Base-by-base conservation (phyloP, 106 monocot genomes). In the Xerophyta viscosa region DNA sequence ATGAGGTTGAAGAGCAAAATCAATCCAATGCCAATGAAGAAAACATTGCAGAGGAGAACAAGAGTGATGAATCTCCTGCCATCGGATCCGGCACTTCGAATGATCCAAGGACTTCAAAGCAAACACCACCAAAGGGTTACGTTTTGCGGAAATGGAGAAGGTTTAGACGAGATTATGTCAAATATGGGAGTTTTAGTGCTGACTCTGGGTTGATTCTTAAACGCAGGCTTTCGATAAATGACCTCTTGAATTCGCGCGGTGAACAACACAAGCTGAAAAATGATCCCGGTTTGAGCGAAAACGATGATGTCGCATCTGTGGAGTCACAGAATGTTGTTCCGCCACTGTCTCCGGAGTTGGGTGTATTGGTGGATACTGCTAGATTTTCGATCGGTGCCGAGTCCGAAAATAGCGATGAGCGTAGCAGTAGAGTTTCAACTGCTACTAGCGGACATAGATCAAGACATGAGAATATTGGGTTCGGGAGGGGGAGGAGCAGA, bases 321-420 rank as follows among this genome's bases (percentile, higher is more conserved):
- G 72, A 77, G 22, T 71, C 69, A 2, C 52, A 39, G 15, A 65
- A 57, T 39, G 41, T 52, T 42, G 47, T 36, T 37, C 23, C n/a
- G 28, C n/a, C n/a, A n/a, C n/a, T n/a, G n/a, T n/a, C n/a, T n/a
- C n/a, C n/a, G n/a, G n/a, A 77, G 47, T 66, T 89, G 27, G 80
- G 69, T 29, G 52, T 60, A 7, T 42, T 79, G 29, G 67, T 51
- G 23, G 37, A 52, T 0, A 54, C 30, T 11, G 29, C 37, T 2
- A 60, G 62, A 0, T 91, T 86, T 48, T 64, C 73, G 11, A 48
- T 71, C 30, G 90, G 90, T 14, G 41, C 47, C 4, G 79, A 90
- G 47, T 89, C 89, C 8, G 96, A 86, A n/a, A 81, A 76, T 46
- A 86, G 89, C 19, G 89, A 99, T 56, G 90, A 90, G 20, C 61